A percentile compares a stretch with the other conserved stretches of the same genome.
Evolutionary conservation across 176 grass and related monocot species (phyloP).

Genomic region (Typha latifolia): DNA sequence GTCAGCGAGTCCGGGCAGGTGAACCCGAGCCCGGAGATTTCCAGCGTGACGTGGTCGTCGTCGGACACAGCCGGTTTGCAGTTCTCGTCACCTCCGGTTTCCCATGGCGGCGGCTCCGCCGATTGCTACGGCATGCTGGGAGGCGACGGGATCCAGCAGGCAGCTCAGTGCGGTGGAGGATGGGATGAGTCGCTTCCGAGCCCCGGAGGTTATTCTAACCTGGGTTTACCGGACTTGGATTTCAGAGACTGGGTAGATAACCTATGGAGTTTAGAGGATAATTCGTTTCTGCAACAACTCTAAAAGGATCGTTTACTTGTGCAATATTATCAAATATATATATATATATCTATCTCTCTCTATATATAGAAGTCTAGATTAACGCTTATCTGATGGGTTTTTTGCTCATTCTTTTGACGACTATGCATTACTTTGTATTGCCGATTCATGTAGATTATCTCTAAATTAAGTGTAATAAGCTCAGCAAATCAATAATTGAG

Average conservation of each 20-base stretch:
- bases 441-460: no score
- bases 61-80: no score
- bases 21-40: slow-evolving; percentile 31
- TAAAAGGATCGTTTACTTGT: neutral
- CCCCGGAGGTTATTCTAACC: slow-evolving; percentile 26
- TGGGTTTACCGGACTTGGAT: slow-evolving; percentile 57
- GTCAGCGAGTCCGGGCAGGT: neutral
- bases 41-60: slow-evolving; percentile 13
- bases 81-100: slow-evolving; percentile 28
- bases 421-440: no score
- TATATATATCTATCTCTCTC: no score
- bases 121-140: neutral
- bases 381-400: no score
- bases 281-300: slow-evolving; percentile 36
- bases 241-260: slow-evolving; percentile 50
- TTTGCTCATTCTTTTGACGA: no score
- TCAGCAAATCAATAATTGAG: no score
- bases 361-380: no score
- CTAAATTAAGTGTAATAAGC: no score
- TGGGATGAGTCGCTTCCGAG: slow-evolving; percentile 45
- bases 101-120: neutral
- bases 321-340: neutral
- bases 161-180: slow-evolving; percentile 16
- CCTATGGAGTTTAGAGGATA: slow-evolving; percentile 61
- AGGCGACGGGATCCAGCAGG: slow-evolving; percentile 8